Base-by-base conservation (phyloP, 345 rosid genomes). In the Pseudoturritis turrita region DNA sequence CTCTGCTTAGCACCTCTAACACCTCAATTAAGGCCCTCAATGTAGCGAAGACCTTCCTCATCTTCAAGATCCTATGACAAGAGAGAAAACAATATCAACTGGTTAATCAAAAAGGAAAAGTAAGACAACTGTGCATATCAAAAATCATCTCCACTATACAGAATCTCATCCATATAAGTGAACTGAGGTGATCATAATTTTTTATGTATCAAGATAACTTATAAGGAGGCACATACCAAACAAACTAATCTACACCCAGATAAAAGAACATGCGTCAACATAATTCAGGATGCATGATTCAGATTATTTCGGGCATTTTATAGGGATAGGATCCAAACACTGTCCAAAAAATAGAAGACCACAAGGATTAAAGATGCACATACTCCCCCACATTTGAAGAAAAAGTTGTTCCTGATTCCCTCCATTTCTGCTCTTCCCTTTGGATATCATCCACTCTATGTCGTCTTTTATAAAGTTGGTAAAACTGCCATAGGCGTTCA, bases 1-100 rank as follows among this genome's bases (percentile, higher is more conserved):
- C 92, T 81, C 86, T 82, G 79, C 90, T 85, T 73, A 95, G 96
- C 15, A 82, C 84, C 79, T 89, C 98, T 92, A 95, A 82, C 53
- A 95, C 98, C 71, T 95, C 97, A 17, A 86, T 78, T 67, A 95
- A 79, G 67, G 96, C 99, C 85, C 86, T 87, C 82, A 89, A 75
- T 50, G 92, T 95, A 63, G 93, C 84, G 68, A 95, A 83, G 26
- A 89, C 86, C 81, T 88, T 95, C 81, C 81, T 91, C 96, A 81
- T 91, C 80, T 85, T 82, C 22, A 84, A 75, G 33, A 78, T 74
- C 68, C 81, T 78, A 58, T n/a, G 41, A 56, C 46, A 68, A 68
- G 26, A 61, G 43, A 45, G 35, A 54, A 33, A 19, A 44, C 29
- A 39, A 22, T 35, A 47, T 39, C 45, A 9, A 64, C 53, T 33